Percentiles rank a stretch among this genome's conserved stretches.
Evolutionary conservation across 208 protist genomes (phyloP).

Genomic region (Naegleria gruberi): DNA sequence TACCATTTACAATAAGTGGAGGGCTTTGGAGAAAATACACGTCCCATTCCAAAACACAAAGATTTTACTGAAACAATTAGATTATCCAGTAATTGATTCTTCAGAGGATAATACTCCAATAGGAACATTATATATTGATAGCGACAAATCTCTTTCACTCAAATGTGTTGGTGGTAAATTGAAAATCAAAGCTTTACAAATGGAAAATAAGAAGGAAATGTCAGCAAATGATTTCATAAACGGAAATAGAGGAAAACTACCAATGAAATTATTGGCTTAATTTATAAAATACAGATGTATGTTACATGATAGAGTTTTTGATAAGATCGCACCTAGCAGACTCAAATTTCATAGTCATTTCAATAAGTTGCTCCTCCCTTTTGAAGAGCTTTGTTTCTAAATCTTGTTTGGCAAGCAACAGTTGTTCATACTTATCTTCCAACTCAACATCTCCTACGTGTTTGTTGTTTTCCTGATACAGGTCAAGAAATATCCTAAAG

Average conservation of each 20-base stretch:
- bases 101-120: background rate
- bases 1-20: constrained; percentile 15
- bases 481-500: background rate
- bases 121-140: background rate
- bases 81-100: background rate
- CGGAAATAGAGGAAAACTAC: background rate
- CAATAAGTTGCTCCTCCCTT: background rate
- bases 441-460: background rate
- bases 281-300: too few species aligned
- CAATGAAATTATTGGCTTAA: background rate
- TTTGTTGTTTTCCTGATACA: background rate
- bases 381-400: background rate
- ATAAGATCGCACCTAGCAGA: background rate
- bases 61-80: background rate
- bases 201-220: background rate
- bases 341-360: background rate
- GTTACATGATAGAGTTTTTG: background rate
- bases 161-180: background rate
- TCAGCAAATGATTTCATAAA: background rate
- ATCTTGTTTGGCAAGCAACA: background rate
- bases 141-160: background rate
- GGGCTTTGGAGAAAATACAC: background rate
- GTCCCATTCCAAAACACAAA: background rate
- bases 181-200: background rate
- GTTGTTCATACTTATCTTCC: background rate